Percentiles rank a stretch among this genome's conserved stretches.
phyloP scores from a whole-genome alignment of 2,329 filamentous ascomycete genomes.

The Talaromyces piceae region DNA sequence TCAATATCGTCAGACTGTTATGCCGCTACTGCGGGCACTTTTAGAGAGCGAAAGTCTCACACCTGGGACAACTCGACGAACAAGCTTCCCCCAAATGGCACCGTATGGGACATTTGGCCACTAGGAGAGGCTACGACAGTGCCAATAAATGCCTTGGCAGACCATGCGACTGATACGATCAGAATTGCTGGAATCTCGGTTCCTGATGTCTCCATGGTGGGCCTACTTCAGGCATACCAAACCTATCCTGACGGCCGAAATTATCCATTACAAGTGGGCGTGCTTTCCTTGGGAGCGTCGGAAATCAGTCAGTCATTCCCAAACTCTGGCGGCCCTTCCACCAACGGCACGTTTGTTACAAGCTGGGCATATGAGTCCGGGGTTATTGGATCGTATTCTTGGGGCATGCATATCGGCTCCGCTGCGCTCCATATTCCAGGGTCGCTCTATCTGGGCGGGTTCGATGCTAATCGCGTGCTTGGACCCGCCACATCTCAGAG shows the following conservation, averaged over 20 bases:
- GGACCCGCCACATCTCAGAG: neutral
- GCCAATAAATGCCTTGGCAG: neutral
- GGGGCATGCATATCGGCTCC: conserved; percentile 37
- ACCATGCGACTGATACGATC: neutral
- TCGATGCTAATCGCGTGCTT: neutral
- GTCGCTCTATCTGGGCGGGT: conserved; percentile 35
- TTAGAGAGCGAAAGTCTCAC: neutral
- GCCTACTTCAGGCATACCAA: neutral
- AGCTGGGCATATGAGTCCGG: conserved; percentile 12
- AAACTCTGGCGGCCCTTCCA: neutral
- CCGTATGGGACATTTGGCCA: neutral
- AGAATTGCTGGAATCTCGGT: neutral
- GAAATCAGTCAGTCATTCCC: neutral
- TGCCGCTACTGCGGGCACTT: neutral
- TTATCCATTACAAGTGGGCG: neutral
- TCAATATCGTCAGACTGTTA: neutral
- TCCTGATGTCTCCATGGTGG: neutral
- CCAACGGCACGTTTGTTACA: neutral
- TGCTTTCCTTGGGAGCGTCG: neutral
- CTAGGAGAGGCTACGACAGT: neutral
- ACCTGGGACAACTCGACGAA: neutral
- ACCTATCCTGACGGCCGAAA: neutral
- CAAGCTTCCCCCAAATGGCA: neutral
- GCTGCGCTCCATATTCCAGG: conserved; percentile 24
- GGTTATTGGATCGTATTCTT: conserved; percentile 32